A percentile compares a stretch with the other conserved stretches of the same genome.
Conservation (phyloP, 73 alveolate species). For the Blepharisma japonicum region DNA sequence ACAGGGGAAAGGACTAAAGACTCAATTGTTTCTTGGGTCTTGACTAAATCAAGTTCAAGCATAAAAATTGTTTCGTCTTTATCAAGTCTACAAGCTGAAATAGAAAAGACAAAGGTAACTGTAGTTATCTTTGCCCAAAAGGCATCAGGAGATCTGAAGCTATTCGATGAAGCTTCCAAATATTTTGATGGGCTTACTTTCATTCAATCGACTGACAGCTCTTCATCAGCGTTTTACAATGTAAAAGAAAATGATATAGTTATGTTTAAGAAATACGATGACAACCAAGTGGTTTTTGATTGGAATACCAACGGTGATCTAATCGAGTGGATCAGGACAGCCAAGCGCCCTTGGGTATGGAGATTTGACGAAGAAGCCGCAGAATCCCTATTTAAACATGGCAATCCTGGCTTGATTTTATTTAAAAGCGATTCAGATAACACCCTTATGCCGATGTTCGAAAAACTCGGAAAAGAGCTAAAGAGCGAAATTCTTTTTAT, state of each 20-base stretch:
- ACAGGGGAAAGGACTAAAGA: conserved; percentile 92
- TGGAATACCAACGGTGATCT: conserved; percentile 62
- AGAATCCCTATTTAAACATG: conserved; percentile 75
- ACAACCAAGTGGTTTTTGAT: conserved; percentile 57
- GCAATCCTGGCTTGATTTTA: conserved; percentile 77
- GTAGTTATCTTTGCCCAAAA: conserved; percentile 45
- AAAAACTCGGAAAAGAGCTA: conserved; percentile 68
- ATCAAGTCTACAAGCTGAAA: conserved; percentile 53
- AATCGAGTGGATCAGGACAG: conserved; percentile 53
- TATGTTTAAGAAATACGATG: conserved; percentile 75
- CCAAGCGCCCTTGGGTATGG: conserved; percentile 79
- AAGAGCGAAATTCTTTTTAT: conserved; percentile 72
- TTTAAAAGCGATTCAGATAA: conserved; percentile 68
- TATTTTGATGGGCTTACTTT: conserved; percentile 67
- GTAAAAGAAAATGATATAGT: conserved; percentile 50
- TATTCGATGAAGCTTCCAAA: conserved; percentile 63
- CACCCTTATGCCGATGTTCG: conserved; percentile 51
- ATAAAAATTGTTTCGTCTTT: conserved; percentile 57
- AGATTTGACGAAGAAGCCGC: conserved; percentile 81
- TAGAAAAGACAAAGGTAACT: conserved; percentile 42
- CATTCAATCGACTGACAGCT: conserved; percentile 61
- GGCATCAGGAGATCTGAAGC: conserved; percentile 33
- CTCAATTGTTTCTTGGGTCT: conserved; percentile 86
- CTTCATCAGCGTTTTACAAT: conserved; percentile 49
- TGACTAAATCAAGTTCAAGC: conserved; percentile 82